A percentile compares a stretch with the other conserved stretches of the same genome.
phyloP scores from a whole-genome alignment of 305 asterid species.

The Fraxinus sp. region DNA sequence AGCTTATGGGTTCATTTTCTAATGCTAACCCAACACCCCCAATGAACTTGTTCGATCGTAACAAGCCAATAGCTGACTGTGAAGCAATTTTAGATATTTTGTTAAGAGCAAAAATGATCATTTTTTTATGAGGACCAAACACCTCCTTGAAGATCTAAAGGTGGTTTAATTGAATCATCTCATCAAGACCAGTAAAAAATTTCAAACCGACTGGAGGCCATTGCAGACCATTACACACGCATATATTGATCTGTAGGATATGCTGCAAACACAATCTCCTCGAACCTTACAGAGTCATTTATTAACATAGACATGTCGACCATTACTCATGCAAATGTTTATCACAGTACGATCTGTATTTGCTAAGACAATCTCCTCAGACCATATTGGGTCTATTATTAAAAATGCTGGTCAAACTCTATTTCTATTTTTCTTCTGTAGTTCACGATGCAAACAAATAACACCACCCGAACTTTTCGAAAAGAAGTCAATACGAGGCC shows the following conservation, averaged over 20 bases:
- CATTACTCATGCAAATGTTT: not conserved
- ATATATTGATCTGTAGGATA: not conserved
- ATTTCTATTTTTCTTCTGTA: not conserved
- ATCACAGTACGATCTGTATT: not conserved
- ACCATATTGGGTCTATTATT: not conserved
- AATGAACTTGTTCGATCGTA: not conserved
- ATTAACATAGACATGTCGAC: not conserved
- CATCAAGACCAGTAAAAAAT: not conserved
- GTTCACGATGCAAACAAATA: not conserved
- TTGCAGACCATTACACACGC: not conserved
- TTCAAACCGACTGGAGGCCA: not conserved
- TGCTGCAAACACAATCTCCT: not conserved
- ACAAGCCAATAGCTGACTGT: not conserved
- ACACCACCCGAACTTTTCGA: not conserved
- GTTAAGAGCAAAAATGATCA: not conserved
- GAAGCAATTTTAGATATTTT: not conserved
- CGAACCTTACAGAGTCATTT: not conserved
- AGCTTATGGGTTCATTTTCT: not conserved
- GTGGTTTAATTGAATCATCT: not conserved
- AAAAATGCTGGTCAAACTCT: not conserved
- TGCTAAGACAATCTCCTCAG: not conserved
- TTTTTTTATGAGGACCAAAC: not conserved
- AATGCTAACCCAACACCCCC: not conserved
- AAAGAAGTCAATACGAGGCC: not conserved
- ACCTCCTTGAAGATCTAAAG: not conserved